Evolutionary conservation across 768 basidiomycete species (phyloP), one percentile per base, ranked within the genome.

Genomic region (Kwoniella shandongensis): DNA sequence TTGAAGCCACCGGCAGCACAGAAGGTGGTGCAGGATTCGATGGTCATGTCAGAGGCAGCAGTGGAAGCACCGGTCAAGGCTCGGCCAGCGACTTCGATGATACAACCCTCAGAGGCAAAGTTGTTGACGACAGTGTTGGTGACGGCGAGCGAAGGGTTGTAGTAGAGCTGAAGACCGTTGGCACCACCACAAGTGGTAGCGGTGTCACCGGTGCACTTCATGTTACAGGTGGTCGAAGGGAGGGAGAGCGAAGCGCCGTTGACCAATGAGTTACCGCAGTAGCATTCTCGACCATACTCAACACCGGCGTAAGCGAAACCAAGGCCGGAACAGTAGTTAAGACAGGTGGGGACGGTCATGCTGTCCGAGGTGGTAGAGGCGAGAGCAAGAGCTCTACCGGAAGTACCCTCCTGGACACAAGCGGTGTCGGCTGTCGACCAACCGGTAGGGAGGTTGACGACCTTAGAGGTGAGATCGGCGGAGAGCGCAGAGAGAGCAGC

Each of bases 11-110:
- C 40, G 20, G 53, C 29, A 10, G 58, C 27, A 42, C 72, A 71
- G 66, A 49, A 69, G 17, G 59, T 6, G 8, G 62, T 45, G 44
- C 72, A 74, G 25, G 26, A 40, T 22, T 47, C 48, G 27, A 59
- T 42, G 13, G 72, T 74, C 69, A 69, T 74, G 27, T 38, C 32
- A 17, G 44, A n/a, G 11, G 54, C 54, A 26, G 59, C 42, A 32
- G 54, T 61, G 5, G 62, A 60, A 10, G 63, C 56, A 22, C 65
- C 67, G 30, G 62, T 58, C n/a, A 75, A 55, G 40, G 73, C 73
- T 30, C 73, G 61, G 32, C 70, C 70, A 17, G 32, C 32, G 17
- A 66, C 60, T 23, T 66, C 70, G 42, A 66, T 58, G 41, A 71
- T 59, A 49, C 67, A 68, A 7, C 53, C 63, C 29, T 45, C 17